Conservation (phyloP, 139 green algal genomes). For the Eudorina sp. region DNA sequence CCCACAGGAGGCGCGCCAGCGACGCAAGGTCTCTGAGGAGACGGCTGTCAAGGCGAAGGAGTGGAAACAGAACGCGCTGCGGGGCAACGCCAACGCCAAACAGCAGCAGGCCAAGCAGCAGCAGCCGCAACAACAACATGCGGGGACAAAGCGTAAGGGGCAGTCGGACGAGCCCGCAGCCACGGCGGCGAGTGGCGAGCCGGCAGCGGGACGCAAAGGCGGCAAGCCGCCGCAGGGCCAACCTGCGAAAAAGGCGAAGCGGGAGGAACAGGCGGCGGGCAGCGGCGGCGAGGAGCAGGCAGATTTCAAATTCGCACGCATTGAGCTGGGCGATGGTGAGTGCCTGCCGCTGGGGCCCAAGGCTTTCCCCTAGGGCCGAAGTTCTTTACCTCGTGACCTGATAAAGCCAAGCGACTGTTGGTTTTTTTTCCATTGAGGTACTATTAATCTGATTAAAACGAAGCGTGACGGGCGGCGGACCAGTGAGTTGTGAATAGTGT, state of each 20-base stretch:
- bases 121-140: conserved; percentile 44
- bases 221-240: background rate
- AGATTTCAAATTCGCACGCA: conserved; percentile 63
- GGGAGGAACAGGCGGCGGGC: background rate
- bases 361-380: too few species aligned
- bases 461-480: too few species aligned
- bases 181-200: conserved; percentile 6
- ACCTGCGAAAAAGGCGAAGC: conserved; percentile 46
- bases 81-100: conserved; percentile 50
- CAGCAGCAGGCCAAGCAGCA: conserved; percentile 53
- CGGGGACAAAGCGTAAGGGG: background rate
- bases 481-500: too few species aligned
- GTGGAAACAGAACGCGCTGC: conserved; percentile 57
- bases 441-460: too few species aligned
- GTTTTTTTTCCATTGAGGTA: too few species aligned
- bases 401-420: too few species aligned
- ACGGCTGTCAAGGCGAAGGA: conserved; percentile 54
- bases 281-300: conserved; percentile 1
- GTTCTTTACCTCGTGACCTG: too few species aligned
- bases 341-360: too few species aligned
- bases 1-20: conserved; percentile 47
- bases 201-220: conserved; percentile 4
- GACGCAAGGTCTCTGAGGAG: conserved; percentile 38
- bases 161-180: background rate
- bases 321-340: conserved; percentile 63